Evolutionary conservation across 2,329 filamentous ascomycete species (phyloP), one percentile per base, ranked within the genome.

Genomic region (Cytospora mali): DNA sequence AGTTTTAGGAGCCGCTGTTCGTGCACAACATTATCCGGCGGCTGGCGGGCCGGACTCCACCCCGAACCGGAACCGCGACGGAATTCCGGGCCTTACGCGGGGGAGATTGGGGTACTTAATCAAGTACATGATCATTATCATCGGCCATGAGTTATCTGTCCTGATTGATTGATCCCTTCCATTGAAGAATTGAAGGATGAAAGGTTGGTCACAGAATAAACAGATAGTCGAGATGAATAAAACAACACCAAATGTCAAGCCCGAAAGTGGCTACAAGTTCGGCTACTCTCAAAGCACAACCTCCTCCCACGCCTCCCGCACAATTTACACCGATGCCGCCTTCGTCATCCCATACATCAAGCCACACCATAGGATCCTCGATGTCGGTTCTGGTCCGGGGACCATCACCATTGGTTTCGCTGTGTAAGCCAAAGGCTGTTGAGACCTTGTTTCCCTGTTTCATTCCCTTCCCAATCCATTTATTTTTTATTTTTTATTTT

Each of bases 331-430:
- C 6, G 62, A 64, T 18, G 62, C 58, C 49, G 31, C 49, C 54
- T 64, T 64, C 21, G 42, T 58, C 11, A 29, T 64, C 25, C 58
- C 50, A 18, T 35, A 60, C 27, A 33, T 60, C 18, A 53, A 35
- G 39, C 58, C 62, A 6, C 58, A 64, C 25, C 54, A 58, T 25
- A 56, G 25, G 33, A 33, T 64, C 18, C 31, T 64, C 5, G 62
- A 64, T 42, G 54, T 64, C 5, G 62, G 62, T 14, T 64, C 53
- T 31, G 62, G 62, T 7, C 62, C 62, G 7, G 62, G 62, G 1
- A 64, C 58, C 54, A 64, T 64, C 54, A 64, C 62, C 11, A 28
- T 55, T 18, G 62, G 62, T 3, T 61, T 64, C 4, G 58, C 58
- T 13, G 35, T 42, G 42, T 46, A n/a, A 46, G 49, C 27, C 18